phyloP scores from a whole-genome alignment of 306 rosid species.

The Arachis hypogaea region DNA sequence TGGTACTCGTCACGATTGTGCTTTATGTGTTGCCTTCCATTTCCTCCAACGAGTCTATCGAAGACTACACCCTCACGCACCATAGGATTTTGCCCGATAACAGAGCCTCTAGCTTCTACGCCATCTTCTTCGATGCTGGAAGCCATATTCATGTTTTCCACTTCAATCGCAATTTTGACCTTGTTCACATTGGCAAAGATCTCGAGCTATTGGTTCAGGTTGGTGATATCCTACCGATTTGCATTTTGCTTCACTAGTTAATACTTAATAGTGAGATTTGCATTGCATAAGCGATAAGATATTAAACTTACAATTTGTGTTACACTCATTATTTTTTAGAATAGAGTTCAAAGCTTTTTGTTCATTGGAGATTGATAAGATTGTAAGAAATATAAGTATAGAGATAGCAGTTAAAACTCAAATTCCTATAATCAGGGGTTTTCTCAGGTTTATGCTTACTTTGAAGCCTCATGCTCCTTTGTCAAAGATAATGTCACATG shows the following conservation, averaged over 20 bases:
- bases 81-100: too few relatives aligned
- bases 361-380: constrained; percentile 60
- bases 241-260: too few relatives aligned
- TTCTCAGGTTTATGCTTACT: constrained; percentile 81
- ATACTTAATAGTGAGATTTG: too few relatives aligned
- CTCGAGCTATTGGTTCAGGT: constrained; percentile 89
- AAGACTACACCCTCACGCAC: too few relatives aligned
- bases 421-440: constrained; percentile 61
- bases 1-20: constrained; percentile 57
- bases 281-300: too few relatives aligned
- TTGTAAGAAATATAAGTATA: constrained; percentile 54
- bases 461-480: constrained; percentile 58
- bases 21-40: too few relatives aligned
- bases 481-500: constrained; percentile 43
- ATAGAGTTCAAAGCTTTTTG: constrained; percentile 44
- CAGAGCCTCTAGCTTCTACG: too few relatives aligned
- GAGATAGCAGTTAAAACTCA: constrained; percentile 78
- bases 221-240: too few relatives aligned
- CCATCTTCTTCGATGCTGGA: constrained; percentile 68
- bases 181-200: constrained; percentile 85
- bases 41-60: too few relatives aligned
- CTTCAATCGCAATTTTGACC: constrained; percentile 76
- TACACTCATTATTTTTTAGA: too few relatives aligned
- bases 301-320: too few relatives aligned
- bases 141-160: constrained; percentile 95